phyloP scores from a whole-genome alignment of 2,329 filamentous ascomycete species.

The Fusarium sp. region DNA sequence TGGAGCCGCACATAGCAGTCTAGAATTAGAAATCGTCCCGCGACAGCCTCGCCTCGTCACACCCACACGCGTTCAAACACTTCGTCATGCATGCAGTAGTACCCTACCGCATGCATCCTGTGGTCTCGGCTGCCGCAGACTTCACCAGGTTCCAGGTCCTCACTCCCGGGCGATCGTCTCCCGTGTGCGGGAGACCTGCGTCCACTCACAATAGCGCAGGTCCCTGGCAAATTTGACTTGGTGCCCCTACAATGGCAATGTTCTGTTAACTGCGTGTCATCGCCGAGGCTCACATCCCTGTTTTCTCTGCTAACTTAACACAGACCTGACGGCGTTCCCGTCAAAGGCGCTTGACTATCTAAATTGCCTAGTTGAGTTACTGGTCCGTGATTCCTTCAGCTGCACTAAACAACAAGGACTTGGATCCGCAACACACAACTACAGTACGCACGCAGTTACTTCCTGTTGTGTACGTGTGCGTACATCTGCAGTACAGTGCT shows the following conservation, averaged over 20 bases:
- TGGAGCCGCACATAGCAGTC: slow-evolving; percentile 18
- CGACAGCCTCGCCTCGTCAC: slow-evolving; percentile 18
- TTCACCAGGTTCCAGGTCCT: slow-evolving; percentile 30
- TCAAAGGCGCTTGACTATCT: slow-evolving; percentile 26
- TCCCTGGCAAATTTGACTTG: slow-evolving; percentile 27
- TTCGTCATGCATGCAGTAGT: slow-evolving; percentile 38
- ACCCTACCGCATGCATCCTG: slow-evolving; percentile 14
- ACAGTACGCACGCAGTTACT: slow-evolving; percentile 1
- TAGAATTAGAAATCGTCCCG: slow-evolving; percentile 21
- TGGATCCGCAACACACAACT: slow-evolving; percentile 2
- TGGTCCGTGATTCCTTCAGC: slow-evolving; percentile 26
- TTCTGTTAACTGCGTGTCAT: slow-evolving; percentile 48
- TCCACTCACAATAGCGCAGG: slow-evolving; percentile 17
- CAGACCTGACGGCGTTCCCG: slow-evolving; percentile 39
- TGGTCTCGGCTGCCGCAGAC: slow-evolving; percentile 39
- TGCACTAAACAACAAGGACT: slow-evolving; percentile 19
- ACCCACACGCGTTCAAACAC: slow-evolving; percentile 9
- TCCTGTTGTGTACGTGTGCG: slow-evolving; percentile 17
- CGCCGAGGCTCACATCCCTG: slow-evolving; percentile 33
- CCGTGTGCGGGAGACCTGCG: slow-evolving; percentile 32
- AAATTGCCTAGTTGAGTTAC: slow-evolving; percentile 20
- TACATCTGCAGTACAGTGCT: slow-evolving; percentile 5
- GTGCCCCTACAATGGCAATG: slow-evolving; percentile 7
- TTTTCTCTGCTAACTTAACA: slow-evolving; percentile 23
- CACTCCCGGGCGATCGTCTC: slow-evolving; percentile 37